Conservation (phyloP, 306 rosid genomes). For the apple (Malus domestica) region DNA sequence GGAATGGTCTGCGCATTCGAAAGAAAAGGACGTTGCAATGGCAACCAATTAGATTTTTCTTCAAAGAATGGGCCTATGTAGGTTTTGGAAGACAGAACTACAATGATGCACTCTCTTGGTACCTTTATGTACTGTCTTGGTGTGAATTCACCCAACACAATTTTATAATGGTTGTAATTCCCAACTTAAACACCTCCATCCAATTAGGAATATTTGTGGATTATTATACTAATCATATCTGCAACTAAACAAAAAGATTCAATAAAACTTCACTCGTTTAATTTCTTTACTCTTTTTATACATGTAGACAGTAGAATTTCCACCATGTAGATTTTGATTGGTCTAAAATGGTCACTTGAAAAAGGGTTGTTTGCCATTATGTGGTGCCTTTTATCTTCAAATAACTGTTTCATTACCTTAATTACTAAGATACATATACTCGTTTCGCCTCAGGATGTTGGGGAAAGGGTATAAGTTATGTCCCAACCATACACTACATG, state of each 20-base stretch:
- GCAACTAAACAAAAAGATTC: background rate
- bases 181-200: slow-evolving; percentile 17
- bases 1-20: too few species aligned
- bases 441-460: background rate
- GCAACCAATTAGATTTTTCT: background rate
- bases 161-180: background rate
- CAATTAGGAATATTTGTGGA: slow-evolving; percentile 3
- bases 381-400: background rate
- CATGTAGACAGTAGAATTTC: background rate
- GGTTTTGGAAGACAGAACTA: slow-evolving; percentile 11
- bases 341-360: background rate
- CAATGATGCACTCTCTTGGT: background rate
- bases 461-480: background rate
- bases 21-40: background rate
- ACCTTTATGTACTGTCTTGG: background rate
- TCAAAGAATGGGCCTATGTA: slow-evolving; percentile 5
- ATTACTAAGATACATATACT: background rate
- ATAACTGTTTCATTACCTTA: background rate
- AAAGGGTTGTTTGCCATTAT: background rate
- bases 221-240: slow-evolving; percentile 10
- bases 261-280: slow-evolving; percentile 1
- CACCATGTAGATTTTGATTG: slow-evolving; percentile 5
- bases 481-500: background rate
- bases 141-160: background rate
- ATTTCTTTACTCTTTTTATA: background rate